These are phyloP conservation scores for Colletotrichum gigasporum DNA, from an alignment of 2,329 filamentous ascomycete genomes.

Conservation along the genomic window DNA sequence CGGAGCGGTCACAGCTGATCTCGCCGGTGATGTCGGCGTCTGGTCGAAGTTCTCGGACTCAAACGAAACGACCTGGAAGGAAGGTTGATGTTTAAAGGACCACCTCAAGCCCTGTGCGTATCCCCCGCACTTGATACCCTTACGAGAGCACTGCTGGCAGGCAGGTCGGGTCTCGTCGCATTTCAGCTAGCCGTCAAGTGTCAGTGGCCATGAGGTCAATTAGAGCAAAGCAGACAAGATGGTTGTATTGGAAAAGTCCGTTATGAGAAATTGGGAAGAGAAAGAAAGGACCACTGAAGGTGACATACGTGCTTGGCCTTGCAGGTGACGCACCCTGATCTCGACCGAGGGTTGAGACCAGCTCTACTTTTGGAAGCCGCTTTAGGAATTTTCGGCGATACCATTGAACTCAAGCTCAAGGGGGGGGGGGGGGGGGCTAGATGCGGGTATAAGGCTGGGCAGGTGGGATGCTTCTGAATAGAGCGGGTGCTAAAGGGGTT, in stretches of 20 bases:
- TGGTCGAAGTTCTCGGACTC: not conserved
- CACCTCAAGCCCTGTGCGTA: slow-evolving; percentile 47
- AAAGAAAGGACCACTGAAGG: too few species aligned
- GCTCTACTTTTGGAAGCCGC: slow-evolving; percentile 14
- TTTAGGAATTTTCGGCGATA: slow-evolving; percentile 8
- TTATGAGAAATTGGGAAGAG: too few species aligned
- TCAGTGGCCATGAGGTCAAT: slow-evolving; percentile 1
- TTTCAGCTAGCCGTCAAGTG: slow-evolving; percentile 36
- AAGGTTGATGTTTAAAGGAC: slow-evolving; percentile 51
- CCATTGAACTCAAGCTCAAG: slow-evolving; percentile 7
- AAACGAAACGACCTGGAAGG: slow-evolving; percentile 2
- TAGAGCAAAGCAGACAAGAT: too few species aligned
- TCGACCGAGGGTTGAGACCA: slow-evolving; percentile 36
- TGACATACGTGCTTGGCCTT: slow-evolving; percentile 40
- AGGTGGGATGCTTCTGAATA: not conserved
- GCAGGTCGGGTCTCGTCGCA: slow-evolving; percentile 42
- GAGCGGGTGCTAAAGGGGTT: not conserved
- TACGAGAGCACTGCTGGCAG: slow-evolving; percentile 41
- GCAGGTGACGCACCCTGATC: slow-evolving; percentile 42
- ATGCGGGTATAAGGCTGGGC: not conserved
- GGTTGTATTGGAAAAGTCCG: too few species aligned
- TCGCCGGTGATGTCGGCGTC: not conserved
- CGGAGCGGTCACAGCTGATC: not conserved
- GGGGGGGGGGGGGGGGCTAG: not conserved
- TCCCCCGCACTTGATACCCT: slow-evolving; percentile 41